Conservation (phyloP, 495 filamentous ascomycete species). For the Hypoxylon fuscum region DNA sequence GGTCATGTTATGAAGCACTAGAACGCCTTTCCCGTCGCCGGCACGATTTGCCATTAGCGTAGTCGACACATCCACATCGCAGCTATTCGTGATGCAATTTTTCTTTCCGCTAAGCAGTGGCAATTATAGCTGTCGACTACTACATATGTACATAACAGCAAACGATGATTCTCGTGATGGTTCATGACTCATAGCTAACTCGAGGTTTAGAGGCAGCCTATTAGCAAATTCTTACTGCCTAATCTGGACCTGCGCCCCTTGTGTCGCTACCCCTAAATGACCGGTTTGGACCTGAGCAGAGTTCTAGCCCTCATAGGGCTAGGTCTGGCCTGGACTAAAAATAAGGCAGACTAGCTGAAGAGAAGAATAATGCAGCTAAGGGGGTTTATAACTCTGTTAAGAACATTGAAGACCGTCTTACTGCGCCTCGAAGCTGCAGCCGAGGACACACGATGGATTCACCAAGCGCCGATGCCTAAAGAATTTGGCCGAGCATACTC, state of each 20-base stretch:
- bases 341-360: not conserved
- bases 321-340: not conserved
- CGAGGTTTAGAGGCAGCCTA: not conserved
- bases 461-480: not conserved
- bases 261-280: not conserved
- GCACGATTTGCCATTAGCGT: slow-evolving; percentile 19
- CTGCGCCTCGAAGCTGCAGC: not conserved
- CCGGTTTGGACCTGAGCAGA: not conserved
- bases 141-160: not conserved
- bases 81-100: not conserved
- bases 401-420: not conserved
- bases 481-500: not conserved
- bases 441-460: not conserved
- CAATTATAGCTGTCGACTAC: no score
- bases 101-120: not conserved
- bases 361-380: not conserved
- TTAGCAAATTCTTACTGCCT: not conserved
- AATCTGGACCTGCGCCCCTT: not conserved
- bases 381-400: not conserved
- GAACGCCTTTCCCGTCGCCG: slow-evolving; percentile 8
- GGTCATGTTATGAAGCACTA: not conserved
- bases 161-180: not conserved
- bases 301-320: not conserved
- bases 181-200: not conserved
- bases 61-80: not conserved